Evolutionary conservation across 441 rosid genomes (phyloP).

Genomic region (Populus hybrid): DNA sequence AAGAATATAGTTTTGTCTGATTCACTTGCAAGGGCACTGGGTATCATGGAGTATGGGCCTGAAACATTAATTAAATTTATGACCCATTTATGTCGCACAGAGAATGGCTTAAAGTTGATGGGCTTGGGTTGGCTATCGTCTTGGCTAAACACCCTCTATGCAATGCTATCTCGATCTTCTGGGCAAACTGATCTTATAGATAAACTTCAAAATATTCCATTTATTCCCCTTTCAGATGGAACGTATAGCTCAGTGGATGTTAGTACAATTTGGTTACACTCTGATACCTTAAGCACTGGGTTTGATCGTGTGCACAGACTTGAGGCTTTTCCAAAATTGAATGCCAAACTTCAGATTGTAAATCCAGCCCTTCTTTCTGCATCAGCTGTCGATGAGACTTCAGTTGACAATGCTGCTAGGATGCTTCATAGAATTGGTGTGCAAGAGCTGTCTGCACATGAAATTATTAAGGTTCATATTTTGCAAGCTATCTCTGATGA

Average conservation of each 20-base stretch:
- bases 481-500: slow-evolving; percentile 61
- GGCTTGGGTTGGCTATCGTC: slow-evolving; percentile 75
- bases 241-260: slow-evolving; percentile 63
- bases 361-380: slow-evolving; percentile 57
- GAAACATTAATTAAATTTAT: slow-evolving; percentile 65
- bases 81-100: slow-evolving; percentile 48
- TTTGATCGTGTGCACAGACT: slow-evolving; percentile 51
- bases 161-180: slow-evolving; percentile 46
- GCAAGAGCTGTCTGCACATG: slow-evolving; percentile 88
- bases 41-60: slow-evolving; percentile 79
- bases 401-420: slow-evolving; percentile 44
- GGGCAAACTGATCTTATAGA: slow-evolving; percentile 44
- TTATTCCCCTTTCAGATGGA: slow-evolving; percentile 88
- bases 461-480: slow-evolving; percentile 70
- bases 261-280: slow-evolving; percentile 85
- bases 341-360: slow-evolving; percentile 68
- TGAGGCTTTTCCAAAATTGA: slow-evolving; percentile 68
- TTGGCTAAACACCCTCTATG: slow-evolving; percentile 57
- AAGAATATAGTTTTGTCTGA: slow-evolving; percentile 75
- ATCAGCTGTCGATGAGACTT: slow-evolving; percentile 36
- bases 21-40: slow-evolving; percentile 76
- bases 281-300: slow-evolving; percentile 38
- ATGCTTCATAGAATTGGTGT: slow-evolving; percentile 80
- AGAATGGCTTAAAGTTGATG: slow-evolving; percentile 59
- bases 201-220: slow-evolving; percentile 56